Evolutionary conservation across 2,329 filamentous ascomycete species (phyloP).

Genomic region (Bipolaris gigantea): DNA sequence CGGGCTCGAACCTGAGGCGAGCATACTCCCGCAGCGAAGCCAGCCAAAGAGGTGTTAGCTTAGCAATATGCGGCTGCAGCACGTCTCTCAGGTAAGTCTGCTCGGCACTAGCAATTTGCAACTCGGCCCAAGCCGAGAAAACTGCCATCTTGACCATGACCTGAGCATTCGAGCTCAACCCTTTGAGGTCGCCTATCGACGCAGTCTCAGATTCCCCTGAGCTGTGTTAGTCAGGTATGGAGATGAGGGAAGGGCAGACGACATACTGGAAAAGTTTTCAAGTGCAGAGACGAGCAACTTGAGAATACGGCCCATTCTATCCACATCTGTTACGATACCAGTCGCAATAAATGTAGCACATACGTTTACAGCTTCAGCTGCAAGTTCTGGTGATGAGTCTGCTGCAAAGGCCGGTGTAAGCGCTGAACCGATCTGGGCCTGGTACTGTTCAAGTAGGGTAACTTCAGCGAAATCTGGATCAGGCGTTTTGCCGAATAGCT

Average conservation of each 20-base stretch:
- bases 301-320: slow-evolving; percentile 97
- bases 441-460: slow-evolving; percentile 94
- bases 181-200: slow-evolving; percentile 88
- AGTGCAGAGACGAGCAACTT: slow-evolving; percentile 89
- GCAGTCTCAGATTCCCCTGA: slow-evolving; percentile 72
- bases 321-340: slow-evolving; percentile 94
- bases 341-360: slow-evolving; percentile 98
- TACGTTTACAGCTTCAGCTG: slow-evolving; percentile 93
- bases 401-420: slow-evolving; percentile 93
- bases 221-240: slow-evolving; percentile 14
- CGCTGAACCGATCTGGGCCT: slow-evolving; percentile 96
- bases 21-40: slow-evolving; percentile 93
- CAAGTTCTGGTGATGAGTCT: slow-evolving; percentile 93
- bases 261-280: slow-evolving; percentile 79
- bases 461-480: slow-evolving; percentile 98
- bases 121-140: slow-evolving; percentile 94
- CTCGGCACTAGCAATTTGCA: slow-evolving; percentile 92
- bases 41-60: slow-evolving; percentile 89
- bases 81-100: slow-evolving; percentile 88
- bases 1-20: slow-evolving; percentile 88
- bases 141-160: slow-evolving; percentile 99
- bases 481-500: slow-evolving; percentile 90
- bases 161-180: slow-evolving; percentile 90
- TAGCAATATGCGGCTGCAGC: slow-evolving; percentile 85
- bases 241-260: neutral